These are phyloP conservation scores for Erigeron canadensis DNA, from an alignment of 129 eudicot genomes.

Conservation along the genomic window DNA sequence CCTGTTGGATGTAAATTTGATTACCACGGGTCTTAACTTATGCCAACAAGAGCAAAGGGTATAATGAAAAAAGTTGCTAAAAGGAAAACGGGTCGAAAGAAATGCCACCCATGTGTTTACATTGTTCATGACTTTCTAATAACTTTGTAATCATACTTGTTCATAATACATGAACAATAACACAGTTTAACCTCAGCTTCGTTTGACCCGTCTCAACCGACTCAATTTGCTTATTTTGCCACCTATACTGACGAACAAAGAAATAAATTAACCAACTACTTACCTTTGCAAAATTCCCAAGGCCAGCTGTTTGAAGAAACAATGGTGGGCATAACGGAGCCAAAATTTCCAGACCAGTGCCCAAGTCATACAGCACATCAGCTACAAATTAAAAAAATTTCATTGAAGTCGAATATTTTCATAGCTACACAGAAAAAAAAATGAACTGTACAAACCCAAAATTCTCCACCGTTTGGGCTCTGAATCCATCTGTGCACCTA, in stretches of 20 bases:
- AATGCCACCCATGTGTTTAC: background rate
- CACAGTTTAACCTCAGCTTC: background rate
- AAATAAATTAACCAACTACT: slow-evolving; percentile 11
- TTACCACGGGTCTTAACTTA: background rate
- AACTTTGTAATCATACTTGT: background rate
- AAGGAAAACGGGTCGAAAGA: background rate
- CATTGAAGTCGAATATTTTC: background rate
- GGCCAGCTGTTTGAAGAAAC: slow-evolving; percentile 94
- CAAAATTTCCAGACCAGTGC: slow-evolving; percentile 83
- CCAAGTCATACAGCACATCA: slow-evolving; percentile 89
- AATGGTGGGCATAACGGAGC: slow-evolving; percentile 92
- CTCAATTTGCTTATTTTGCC: background rate
- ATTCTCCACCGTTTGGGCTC: slow-evolving; percentile 98
- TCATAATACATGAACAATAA: background rate
- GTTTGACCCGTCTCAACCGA: background rate
- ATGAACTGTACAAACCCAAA: slow-evolving; percentile 49
- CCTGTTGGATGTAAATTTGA: slow-evolving; percentile 42
- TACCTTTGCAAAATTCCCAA: slow-evolving; percentile 96
- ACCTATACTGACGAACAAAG: background rate
- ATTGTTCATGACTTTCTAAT: background rate
- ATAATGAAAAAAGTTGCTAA: background rate
- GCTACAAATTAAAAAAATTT: slow-evolving; percentile 44
- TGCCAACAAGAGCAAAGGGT: background rate
- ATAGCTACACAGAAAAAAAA: background rate
- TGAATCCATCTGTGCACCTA: slow-evolving; percentile 95